Conservation (phyloP, 768 basidiomycete genomes). For the Scleroderma bovista region DNA sequence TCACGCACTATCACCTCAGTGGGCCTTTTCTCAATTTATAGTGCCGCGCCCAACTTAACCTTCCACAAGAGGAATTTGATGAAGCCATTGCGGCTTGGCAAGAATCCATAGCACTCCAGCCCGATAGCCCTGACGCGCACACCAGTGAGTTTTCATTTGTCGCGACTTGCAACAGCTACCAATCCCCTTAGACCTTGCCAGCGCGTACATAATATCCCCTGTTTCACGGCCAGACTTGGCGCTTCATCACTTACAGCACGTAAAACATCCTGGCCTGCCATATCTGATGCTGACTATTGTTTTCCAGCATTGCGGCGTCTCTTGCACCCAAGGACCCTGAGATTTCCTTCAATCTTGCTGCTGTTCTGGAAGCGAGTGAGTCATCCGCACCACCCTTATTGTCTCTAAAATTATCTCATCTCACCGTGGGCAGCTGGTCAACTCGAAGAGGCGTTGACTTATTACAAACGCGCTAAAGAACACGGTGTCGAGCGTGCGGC, state of each 20-base stretch:
- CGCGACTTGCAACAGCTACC: constrained; percentile 15
- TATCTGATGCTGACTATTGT: constrained; percentile 29
- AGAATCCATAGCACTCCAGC: constrained; percentile 75
- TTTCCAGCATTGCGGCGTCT: constrained; percentile 68
- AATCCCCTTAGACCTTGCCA: constrained; percentile 64
- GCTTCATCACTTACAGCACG: constrained; percentile 74
- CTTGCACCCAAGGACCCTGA: constrained; percentile 86
- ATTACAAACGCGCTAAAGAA: constrained; percentile 76
- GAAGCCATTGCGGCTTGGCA: constrained; percentile 85
- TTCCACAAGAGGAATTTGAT: constrained; percentile 74
- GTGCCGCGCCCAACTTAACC: constrained; percentile 10
- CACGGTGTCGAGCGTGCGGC: constrained; percentile 78
- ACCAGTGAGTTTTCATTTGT: constrained; percentile 54
- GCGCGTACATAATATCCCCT: constrained; percentile 81
- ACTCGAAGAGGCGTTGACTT: constrained; percentile 73
- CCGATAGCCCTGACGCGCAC: constrained; percentile 81
- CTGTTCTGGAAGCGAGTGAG: constrained; percentile 85
- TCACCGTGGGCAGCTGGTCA: constrained; percentile 52
- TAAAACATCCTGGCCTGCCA: constrained; percentile 24
- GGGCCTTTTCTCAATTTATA: constrained; percentile 25
- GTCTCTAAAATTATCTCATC: constrained; percentile 28
- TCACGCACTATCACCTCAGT: constrained; percentile 89
- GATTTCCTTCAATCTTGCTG: constrained; percentile 87
- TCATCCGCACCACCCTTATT: constrained; percentile 29
- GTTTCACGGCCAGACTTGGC: constrained; percentile 82